Percentiles rank a stretch among this genome's conserved stretches.
These are phyloP conservation scores for Candida anglica DNA, from an alignment of 805 yeast species.

Conservation along the genomic window DNA sequence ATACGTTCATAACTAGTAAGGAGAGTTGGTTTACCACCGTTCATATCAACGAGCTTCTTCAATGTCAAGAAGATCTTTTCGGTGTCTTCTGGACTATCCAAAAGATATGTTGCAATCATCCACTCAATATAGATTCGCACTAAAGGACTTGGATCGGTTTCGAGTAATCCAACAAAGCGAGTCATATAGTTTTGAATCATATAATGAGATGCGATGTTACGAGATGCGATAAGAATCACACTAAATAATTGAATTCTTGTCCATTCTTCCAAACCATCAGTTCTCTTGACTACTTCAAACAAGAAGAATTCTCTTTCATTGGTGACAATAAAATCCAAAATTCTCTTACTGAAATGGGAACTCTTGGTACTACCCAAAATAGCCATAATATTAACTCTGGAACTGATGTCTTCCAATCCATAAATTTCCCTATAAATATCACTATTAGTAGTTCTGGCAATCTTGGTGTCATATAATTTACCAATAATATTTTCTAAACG, in stretches of 20 bases:
- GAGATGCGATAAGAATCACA: constrained; percentile 45
- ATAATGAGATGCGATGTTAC: constrained; percentile 19
- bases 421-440: constrained; percentile 45
- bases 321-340: constrained; percentile 35
- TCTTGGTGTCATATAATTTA: constrained; percentile 42
- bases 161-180: constrained; percentile 31
- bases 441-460: constrained; percentile 23
- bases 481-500: constrained; percentile 58
- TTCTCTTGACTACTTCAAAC: constrained; percentile 46
- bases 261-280: constrained; percentile 70
- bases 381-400: constrained; percentile 48
- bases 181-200: constrained; percentile 18
- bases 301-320: constrained; percentile 39
- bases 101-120: constrained; percentile 51
- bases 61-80: constrained; percentile 13
- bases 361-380: constrained; percentile 34
- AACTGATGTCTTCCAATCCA: constrained; percentile 55
- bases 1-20: constrained; percentile 65
- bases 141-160: constrained; percentile 71
- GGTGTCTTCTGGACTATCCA: constrained; percentile 16
- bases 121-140: constrained; percentile 78
- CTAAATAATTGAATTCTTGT: constrained; percentile 55
- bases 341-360: constrained; percentile 18
- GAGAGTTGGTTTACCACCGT: constrained; percentile 42
- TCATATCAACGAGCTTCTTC: constrained; percentile 6